Base-by-base conservation (phyloP, 2,329 filamentous ascomycete species). In the Ophidiomyces ophidiicola region DNA sequence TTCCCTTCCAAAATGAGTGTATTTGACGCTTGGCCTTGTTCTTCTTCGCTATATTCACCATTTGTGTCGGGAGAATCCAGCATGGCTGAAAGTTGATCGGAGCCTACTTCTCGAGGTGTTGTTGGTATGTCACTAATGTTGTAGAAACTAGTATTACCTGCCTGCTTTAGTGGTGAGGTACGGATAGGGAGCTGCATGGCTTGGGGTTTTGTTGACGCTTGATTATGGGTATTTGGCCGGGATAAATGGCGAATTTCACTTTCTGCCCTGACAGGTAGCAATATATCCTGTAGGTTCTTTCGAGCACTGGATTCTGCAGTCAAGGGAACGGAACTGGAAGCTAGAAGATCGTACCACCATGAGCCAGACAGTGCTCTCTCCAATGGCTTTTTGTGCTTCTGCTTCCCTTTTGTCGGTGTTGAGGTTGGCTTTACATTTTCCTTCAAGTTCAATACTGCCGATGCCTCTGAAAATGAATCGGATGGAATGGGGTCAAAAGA, bases 191-290 rank as follows among this genome's bases (percentile, higher is more conserved):
- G 15, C 11, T 34, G 24, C 18, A 24, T 35, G 12, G 20, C 3
- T 17, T 14, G 21, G 2, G 38, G 25, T 14, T 4, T n/a, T n/a
- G 15, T 14, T 6, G 24, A 12, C n/a, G n/a, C n/a, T 18, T 29
- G 24, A 14, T 4, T 18, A 7, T 31, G 32, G 19, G 19, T 11
- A 6, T 19, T 19, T 30, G 38, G 32, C 12, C 25, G 15, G 11
- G 32, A 7, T 17, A 35, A 20, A 6, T 36, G 38, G 7, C 32
- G 38, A 29, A 32, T 39, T 20, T 45, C 36, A 29, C 20, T 37
- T 15, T 50, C 48, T 20, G 41, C 39, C 35, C 36, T 46, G n/a
- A 40, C 46, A 14, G 40, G 36, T 17, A 44, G 36, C 17, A 48
- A 20, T 31, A 36, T 50, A 21, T 41, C 43, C 31, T 42, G 37